These are phyloP conservation scores for Solanum appendiculatum DNA, from an alignment of 257 asterid genomes.

Conservation along the genomic window DNA sequence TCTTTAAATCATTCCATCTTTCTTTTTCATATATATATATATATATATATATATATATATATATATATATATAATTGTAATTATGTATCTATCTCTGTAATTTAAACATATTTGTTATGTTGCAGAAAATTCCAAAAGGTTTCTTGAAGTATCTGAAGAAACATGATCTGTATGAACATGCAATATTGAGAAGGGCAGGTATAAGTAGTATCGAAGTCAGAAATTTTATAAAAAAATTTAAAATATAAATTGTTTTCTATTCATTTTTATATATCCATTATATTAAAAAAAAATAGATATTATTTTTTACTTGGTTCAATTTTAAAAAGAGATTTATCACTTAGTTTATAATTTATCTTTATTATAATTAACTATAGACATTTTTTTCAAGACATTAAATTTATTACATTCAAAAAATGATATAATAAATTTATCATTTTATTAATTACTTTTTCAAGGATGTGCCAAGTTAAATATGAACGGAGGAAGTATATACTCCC, in stretches of 20 bases:
- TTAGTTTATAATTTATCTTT: neutral
- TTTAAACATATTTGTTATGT: neutral
- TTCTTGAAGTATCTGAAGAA: neutral
- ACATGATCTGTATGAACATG: neutral
- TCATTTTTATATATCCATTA: neutral
- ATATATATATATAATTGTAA: no score
- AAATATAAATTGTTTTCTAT: neutral
- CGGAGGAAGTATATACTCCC: neutral
- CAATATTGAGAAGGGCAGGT: neutral
- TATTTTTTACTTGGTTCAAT: neutral
- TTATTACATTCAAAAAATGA: no score
- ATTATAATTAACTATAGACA: neutral
- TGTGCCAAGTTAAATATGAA: no score
- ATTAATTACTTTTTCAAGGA: neutral
- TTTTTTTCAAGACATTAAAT: neutral
- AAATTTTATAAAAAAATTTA: neutral
- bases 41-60: no score
- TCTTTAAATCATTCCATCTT: no score
- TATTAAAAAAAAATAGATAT: neutral
- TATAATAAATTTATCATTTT: no score
- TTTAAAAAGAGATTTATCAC: no score
- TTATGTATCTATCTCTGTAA: no score
- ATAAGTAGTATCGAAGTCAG: neutral
- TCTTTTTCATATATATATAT: no score
- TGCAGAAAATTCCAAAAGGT: neutral